Evolutionary conservation across 352 stramenopile species (phyloP).

Genomic region (Pilasporangium apinafurcum): DNA sequence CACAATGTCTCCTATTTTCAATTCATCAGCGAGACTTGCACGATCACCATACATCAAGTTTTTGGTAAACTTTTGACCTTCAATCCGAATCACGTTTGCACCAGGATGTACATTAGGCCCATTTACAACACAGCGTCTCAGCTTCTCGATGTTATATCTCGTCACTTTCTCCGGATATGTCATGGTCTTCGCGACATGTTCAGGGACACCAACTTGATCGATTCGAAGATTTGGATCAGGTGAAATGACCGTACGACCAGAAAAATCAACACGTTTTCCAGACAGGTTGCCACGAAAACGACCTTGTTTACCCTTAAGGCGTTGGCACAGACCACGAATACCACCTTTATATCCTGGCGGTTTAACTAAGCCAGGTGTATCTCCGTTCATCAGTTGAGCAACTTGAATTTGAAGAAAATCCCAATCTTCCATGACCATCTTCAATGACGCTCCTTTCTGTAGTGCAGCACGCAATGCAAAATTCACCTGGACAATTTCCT

Average conservation of each 20-base stretch:
- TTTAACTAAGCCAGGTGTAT: constrained; percentile 95
- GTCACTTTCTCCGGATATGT: constrained; percentile 98
- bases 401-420: constrained; percentile 98
- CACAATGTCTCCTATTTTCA: constrained; percentile 98
- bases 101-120: constrained; percentile 95
- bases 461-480: constrained; percentile 92
- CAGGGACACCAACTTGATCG: constrained; percentile 92
- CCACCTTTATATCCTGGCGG: constrained; percentile 91
- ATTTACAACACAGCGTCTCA: constrained; percentile 94
- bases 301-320: constrained; percentile 97
- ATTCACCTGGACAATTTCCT: constrained; percentile 99
- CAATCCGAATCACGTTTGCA: constrained; percentile 91
- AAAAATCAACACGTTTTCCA: constrained; percentile 99
- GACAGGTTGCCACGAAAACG: constrained; percentile 98
- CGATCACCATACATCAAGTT: constrained; percentile 94
- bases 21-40: constrained; percentile 88
- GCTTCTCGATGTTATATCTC: constrained; percentile 97
- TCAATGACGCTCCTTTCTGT: constrained; percentile 93
- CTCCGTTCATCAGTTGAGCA: constrained; percentile 98
- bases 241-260: constrained; percentile 98
- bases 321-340: constrained; percentile 96
- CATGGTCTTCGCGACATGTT: constrained; percentile 96
- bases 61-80: constrained; percentile 83
- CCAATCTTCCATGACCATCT: constrained; percentile 99
- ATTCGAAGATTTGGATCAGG: constrained; percentile 98